phyloP scores from a whole-genome alignment of 108 stramenopile genomes.

The Fragilariopsis cylindrus region DNA sequence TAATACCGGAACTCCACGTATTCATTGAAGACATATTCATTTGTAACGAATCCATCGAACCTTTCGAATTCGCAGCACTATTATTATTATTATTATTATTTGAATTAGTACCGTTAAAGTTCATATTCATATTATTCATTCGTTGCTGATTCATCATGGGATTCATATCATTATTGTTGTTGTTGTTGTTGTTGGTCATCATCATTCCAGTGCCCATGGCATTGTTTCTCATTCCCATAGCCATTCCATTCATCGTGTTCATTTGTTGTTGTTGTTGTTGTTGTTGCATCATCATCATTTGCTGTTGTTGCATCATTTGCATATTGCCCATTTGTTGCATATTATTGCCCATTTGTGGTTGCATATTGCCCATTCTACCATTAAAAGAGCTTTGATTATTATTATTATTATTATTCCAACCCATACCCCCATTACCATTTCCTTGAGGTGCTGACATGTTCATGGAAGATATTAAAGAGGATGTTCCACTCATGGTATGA shows the following conservation, averaged over 20 bases:
- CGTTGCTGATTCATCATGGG: slow-evolving; percentile 1
- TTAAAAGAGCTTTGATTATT: slow-evolving; percentile 31
- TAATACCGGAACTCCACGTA: slow-evolving; percentile 30
- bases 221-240: slow-evolving; percentile 26
- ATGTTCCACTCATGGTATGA: slow-evolving; percentile 10
- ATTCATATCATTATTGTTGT: slow-evolving; percentile 22
- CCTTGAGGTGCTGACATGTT: slow-evolving; percentile 14
- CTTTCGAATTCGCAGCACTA: slow-evolving; percentile 37
- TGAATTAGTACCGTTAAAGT: slow-evolving; percentile 18
- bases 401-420: slow-evolving; percentile 10
- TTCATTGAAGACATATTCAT: slow-evolving; percentile 34
- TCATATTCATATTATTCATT: background rate
- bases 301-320: slow-evolving; percentile 34
- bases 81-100: slow-evolving; percentile 30
- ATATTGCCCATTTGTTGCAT: slow-evolving; percentile 16
- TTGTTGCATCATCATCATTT: slow-evolving; percentile 33
- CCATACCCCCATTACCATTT: slow-evolving; percentile 5
- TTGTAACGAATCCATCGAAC: slow-evolving; percentile 42
- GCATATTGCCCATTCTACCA: slow-evolving; percentile 18
- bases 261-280: slow-evolving; percentile 23
- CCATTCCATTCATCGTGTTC: slow-evolving; percentile 40
- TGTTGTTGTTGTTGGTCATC: slow-evolving; percentile 33
- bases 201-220: slow-evolving; percentile 39
- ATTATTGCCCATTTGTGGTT: slow-evolving; percentile 9
- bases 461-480: slow-evolving; percentile 34